Evolutionary conservation across 805 yeast species (phyloP).

Genomic region (Alloascoidea africana): DNA sequence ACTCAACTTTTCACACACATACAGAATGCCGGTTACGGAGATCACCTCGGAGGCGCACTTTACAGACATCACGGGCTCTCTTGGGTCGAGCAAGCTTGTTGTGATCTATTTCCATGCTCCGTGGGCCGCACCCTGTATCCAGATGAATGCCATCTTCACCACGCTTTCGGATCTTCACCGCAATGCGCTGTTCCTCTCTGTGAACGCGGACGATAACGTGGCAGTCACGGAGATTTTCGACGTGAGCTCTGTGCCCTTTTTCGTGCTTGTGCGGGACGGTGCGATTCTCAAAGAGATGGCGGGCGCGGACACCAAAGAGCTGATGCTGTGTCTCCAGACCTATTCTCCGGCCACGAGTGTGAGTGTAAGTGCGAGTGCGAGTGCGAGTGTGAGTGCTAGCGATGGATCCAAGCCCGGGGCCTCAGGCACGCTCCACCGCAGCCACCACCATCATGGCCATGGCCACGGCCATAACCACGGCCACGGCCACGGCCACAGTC

Average conservation of each 20-base stretch:
- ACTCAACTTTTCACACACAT: too few species aligned
- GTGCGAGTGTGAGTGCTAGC: too few species aligned
- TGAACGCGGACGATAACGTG: slow-evolving; percentile 60
- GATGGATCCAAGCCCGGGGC: slow-evolving; percentile 13
- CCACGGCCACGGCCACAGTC: too few species aligned
- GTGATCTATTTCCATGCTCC: slow-evolving; percentile 69
- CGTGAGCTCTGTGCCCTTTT: slow-evolving; percentile 69
- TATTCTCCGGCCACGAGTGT: slow-evolving; percentile 26
- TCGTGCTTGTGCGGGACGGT: slow-evolving; percentile 56
- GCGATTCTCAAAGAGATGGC: slow-evolving; percentile 64
- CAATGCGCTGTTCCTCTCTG: slow-evolving; percentile 41
- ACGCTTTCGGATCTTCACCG: slow-evolving; percentile 49
- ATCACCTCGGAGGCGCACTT: slow-evolving; percentile 59
- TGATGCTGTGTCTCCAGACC: slow-evolving; percentile 63
- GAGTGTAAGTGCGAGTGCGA: too few species aligned
- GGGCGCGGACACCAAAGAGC: slow-evolving; percentile 78
- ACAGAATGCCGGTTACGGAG: slow-evolving; percentile 50
- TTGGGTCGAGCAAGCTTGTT: slow-evolving; percentile 36
- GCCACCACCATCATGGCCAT: slow-evolving; percentile 2
- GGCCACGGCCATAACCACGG: too few species aligned
- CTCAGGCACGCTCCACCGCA: slow-evolving; percentile 10
- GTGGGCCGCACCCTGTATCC: slow-evolving; percentile 82
- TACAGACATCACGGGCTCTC: slow-evolving; percentile 36
- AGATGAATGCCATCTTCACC: slow-evolving; percentile 51
- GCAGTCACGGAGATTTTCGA: slow-evolving; percentile 70